A percentile compares a stretch with the other conserved stretches of the same genome.
Conservation (phyloP, 768 basidiomycete genomes). For the Tremella mesenterica region DNA sequence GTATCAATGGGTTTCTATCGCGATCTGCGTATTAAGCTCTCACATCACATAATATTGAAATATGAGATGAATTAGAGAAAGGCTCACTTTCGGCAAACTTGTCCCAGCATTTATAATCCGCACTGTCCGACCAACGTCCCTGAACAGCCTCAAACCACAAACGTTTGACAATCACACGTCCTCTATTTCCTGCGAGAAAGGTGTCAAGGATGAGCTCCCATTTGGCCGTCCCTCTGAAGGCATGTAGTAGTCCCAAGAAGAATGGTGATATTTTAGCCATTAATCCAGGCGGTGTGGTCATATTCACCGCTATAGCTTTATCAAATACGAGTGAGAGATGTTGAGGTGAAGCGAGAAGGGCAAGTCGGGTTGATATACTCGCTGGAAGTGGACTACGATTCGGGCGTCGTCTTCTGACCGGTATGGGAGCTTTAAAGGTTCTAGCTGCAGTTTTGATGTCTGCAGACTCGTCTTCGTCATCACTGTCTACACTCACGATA, state of each 20-base stretch:
- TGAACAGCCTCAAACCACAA: conserved; percentile 56
- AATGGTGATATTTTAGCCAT: conserved; percentile 54
- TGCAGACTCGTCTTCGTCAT: conserved; percentile 21
- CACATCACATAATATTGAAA: conserved; percentile 41
- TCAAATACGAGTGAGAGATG: conserved; percentile 31
- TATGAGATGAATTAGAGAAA: conserved; percentile 1
- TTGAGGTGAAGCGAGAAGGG: conserved; percentile 51
- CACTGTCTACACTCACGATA: conserved; percentile 10
- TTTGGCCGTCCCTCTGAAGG: conserved; percentile 54
- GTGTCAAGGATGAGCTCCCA: conserved; percentile 55
- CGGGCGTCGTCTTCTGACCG: conserved; percentile 47
- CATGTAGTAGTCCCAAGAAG: conserved; percentile 53
- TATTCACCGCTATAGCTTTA: conserved; percentile 46
- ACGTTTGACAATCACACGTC: conserved; percentile 45
- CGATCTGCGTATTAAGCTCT: conserved; percentile 14
- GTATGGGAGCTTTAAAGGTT: conserved; percentile 46
- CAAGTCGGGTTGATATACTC: conserved; percentile 56
- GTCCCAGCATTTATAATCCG: conserved; percentile 15
- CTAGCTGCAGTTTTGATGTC: background rate
- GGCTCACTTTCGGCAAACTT: conserved; percentile 43
- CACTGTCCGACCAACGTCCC: conserved; percentile 21
- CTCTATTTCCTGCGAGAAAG: conserved; percentile 35
- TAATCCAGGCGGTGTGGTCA: conserved; percentile 40
- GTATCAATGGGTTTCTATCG: conserved; percentile 57
- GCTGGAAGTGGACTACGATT: conserved; percentile 14